Base-by-base conservation (phyloP, 202 grass and related monocot species). In the Eragrostis tef region DNA sequence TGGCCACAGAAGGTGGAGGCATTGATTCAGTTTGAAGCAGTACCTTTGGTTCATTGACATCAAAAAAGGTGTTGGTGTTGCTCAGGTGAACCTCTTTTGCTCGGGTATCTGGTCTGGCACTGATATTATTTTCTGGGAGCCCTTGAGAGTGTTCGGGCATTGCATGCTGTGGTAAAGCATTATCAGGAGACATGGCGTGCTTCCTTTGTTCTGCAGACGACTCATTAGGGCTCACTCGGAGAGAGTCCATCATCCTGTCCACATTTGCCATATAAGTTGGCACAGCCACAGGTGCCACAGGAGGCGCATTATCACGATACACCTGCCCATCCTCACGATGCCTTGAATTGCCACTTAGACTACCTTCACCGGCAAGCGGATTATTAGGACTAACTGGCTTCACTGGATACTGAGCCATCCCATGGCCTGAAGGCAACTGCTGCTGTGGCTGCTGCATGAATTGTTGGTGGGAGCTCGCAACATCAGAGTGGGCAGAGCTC, bases 231-330 rank as follows among this genome's bases (percentile, higher is more conserved):
- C 80, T 83, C 64, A 88, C 24, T n/a, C 70, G 70, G 17, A 91
- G 57, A 0, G 79, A 86, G 79, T 91, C 83, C 90, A 91, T 86
- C 90, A 86, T 91, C 86, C 90, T 79, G 65, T 91, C 79, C 70
- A 91, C 86, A 84, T 88, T 75, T 79, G 59, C 86, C 80, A 88
- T 70, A 83, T 91, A 83, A 17, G 58, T 67, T 60, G 88, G 88
- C 54, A 83, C 83, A 72, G 83, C 68, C 49, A 67, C 64, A 67
- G 86, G 79, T 45, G 83, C 74, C 52, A 86, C 57, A 24, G 74
- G 43, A 66, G 64, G 45, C 16, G 19, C 78, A 75, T 78, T 85
- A 79, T 87, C 88, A 45, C 20, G 68, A 24, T 48, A 31, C 11
- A 43, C 21, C 27, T 81, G 91, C 19, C 86, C 83, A 86, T 86